Evolutionary conservation across 2,329 filamentous ascomycete species (phyloP).

Genomic region (Talaromyces pinophilus): DNA sequence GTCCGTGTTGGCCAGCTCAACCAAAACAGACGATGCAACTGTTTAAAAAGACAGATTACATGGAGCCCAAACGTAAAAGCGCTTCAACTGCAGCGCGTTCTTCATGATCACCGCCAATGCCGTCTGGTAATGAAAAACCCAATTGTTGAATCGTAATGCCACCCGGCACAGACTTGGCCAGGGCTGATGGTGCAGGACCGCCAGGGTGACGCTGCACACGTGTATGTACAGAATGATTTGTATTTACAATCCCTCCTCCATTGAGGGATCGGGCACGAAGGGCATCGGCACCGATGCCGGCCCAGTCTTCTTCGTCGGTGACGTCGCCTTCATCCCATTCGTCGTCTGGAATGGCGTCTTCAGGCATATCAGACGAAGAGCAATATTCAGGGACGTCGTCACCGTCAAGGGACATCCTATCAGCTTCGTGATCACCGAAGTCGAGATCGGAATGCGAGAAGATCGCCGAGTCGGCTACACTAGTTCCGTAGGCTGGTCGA

Average conservation of each 20-base stretch:
- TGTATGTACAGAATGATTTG: conserved; percentile 43
- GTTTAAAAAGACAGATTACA: conserved; percentile 38
- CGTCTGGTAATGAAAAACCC: conserved; percentile 37
- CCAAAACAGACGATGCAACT: conserved; percentile 20
- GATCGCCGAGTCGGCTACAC: conserved; percentile 69
- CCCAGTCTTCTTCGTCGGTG: conserved; percentile 97
- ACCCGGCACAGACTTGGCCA: conserved; percentile 45
- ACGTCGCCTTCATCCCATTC: conserved; percentile 82
- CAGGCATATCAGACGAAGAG: conserved; percentile 72
- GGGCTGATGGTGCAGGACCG: conserved; percentile 40
- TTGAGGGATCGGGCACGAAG: conserved; percentile 66
- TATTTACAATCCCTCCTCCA: conserved; percentile 45
- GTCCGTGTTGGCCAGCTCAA: conserved; percentile 11
- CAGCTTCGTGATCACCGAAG: conserved; percentile 72
- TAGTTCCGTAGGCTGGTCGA: conserved; percentile 56
- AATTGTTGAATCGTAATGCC: conserved; percentile 37
- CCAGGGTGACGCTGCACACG: conserved; percentile 28
- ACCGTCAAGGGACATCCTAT: conserved; percentile 90
- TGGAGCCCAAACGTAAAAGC: conserved; percentile 51
- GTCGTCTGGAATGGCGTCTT: conserved; percentile 67
- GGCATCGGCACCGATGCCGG: conserved; percentile 80
- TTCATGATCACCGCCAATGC: conserved; percentile 39
- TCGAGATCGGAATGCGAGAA: conserved; percentile 71
- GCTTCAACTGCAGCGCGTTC: conserved; percentile 53
- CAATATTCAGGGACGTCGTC: conserved; percentile 60